Evolutionary conservation across 805 yeast genomes (phyloP), one percentile per base, ranked within the genome.

Genomic region (Suhomyces sp.): DNA sequence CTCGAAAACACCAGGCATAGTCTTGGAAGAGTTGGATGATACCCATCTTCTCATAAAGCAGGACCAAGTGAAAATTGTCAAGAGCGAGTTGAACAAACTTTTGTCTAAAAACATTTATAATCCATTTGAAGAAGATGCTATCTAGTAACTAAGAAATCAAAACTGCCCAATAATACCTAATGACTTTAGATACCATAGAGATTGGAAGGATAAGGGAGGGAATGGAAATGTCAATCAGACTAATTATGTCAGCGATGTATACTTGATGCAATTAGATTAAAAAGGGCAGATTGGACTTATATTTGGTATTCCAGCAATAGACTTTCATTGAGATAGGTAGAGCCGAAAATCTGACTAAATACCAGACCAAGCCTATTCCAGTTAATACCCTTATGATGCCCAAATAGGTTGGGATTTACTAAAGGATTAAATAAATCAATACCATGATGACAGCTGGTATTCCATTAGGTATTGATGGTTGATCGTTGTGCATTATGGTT

Each of bases 41-140:
- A 89, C 94, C 1, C 98, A 94, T 68, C 70, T 93, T 17, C 74
- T 94, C 55, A 87, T 93, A 27, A 93, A 89, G 59, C 87, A 86
- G 31, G 80, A 82, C 38, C 88, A 86, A 70, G 88, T 93, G 2
- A 86, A 83, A 23, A 84, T 76, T 63, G 85, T 93, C 47, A 93
- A 91, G 60, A 74, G 71, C 49, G 96, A 93, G 67, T 78, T 93
- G 58, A 90, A 88, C 64, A 72, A 83, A 55, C 70, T 90, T 55
- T 74, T 93, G 23, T 84, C 96, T 1, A 85, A 88, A 67, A 94
- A 93, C 65, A 85, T 93, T 1, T 93, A 88, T 70, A 86, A 89
- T 61, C 94, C 97, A 2, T 68, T 86, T 56, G 93, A 88, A 24
- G 96, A 86, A 52, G 59, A 55, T n/a, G 49, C 46, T 33, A 7